Evolutionary conservation across 2,329 filamentous ascomycete genomes (phyloP).

Genomic region (Trichoderma polysporum): DNA sequence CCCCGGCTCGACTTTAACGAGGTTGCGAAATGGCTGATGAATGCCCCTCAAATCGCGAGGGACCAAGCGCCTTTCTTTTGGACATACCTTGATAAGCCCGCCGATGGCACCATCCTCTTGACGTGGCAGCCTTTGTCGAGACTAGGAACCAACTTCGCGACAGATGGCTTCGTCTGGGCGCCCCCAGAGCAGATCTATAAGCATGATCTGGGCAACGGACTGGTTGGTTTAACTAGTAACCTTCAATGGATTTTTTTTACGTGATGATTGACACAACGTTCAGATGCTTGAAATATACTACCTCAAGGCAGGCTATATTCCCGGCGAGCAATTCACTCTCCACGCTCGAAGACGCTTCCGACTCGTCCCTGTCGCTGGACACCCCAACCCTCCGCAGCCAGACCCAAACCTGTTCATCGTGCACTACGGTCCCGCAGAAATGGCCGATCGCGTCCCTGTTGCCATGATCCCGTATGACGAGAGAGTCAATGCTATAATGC

Average conservation of each 20-base stretch:
- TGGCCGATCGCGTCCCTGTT: conserved; percentile 69
- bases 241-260: conserved; percentile 20
- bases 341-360: conserved; percentile 86
- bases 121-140: conserved; percentile 83
- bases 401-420: conserved; percentile 88
- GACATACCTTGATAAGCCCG: conserved; percentile 83
- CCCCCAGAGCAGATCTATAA: conserved; percentile 75
- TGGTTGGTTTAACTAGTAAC: conserved; percentile 46
- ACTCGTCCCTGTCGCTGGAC: conserved; percentile 69
- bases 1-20: conserved; percentile 71
- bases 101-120: conserved; percentile 78
- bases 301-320: conserved; percentile 77
- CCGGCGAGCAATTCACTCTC: conserved; percentile 70
- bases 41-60: conserved; percentile 81
- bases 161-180: conserved; percentile 90
- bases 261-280: not conserved
- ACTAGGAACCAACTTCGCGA: conserved; percentile 72
- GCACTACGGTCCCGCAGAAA: conserved; percentile 80
- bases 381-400: conserved; percentile 66
- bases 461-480: conserved; percentile 64
- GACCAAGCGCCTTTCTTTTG: conserved; percentile 86
- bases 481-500: conserved; percentile 60
- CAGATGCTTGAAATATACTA: conserved; percentile 87
- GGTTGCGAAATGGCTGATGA: conserved; percentile 78
- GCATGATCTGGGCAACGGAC: conserved; percentile 65